Base-by-base conservation (phyloP, 2,329 filamentous ascomycete species). In the Pyricularia sp. region DNA sequence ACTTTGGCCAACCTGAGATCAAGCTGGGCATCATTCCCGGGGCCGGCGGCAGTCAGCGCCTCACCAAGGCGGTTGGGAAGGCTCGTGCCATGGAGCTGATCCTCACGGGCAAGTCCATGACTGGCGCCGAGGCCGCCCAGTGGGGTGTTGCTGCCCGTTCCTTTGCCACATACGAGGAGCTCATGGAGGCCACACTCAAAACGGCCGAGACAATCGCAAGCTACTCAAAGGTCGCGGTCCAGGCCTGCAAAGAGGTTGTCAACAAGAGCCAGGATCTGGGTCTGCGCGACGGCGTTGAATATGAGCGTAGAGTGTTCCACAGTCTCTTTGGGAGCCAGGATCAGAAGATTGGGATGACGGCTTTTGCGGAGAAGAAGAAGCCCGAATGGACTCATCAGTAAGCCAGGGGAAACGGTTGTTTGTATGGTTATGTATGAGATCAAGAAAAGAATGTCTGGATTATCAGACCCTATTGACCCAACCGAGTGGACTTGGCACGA, bases 1-100 rank as follows among this genome's bases (percentile, higher is more conserved):
- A 91, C 71, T 97, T 99, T 74, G 94, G 94, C 13, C 94, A 97
- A 78, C 94, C 94, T 0, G 94, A 99, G 81, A 91, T 99, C 79
- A 97, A 96, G 79, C 82, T 99, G 3, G 94, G 94, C 30, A 89
- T 89, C 2, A 91, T 97, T 65, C 94, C 94, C 0, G 94, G 94
- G 3, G 94, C 90, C 0, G 94, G 94, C 31, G 94, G 94, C 7
- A 92, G 88, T 68, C 94, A 99, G 81, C 83, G 94, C 9, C 79
- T 99, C 60, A 96, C 92, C 6, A 84, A 86, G 28, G 92, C 89
- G 16, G 82, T 94, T 65, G 91, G 91, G 63, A 94, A 96, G 83
- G 86, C 86, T 69, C 88, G 86, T 75, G 90, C 92, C 16, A 96
- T 96, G 93, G 92, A 96, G 75, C 79, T 96, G 65, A 91, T 96